phyloP scores from a whole-genome alignment of 2,329 filamentous ascomycete species.

The Cyphellophora europaea region DNA sequence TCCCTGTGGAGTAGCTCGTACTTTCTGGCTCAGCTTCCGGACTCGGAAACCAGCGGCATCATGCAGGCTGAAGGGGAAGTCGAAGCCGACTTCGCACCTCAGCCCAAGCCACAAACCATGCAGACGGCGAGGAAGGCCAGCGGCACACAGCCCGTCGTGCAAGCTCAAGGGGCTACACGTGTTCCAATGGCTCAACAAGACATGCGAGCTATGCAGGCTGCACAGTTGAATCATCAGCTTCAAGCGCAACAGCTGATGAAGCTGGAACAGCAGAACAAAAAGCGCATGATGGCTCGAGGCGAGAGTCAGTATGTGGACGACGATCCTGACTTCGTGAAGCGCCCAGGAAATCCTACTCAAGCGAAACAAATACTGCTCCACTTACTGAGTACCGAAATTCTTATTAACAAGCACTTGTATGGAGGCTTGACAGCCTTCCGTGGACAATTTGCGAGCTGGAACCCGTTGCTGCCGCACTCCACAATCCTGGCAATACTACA shows the following conservation, averaged over 20 bases:
- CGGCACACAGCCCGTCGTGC: too few species aligned
- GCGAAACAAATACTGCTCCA: conserved; percentile 51
- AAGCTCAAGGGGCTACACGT: not conserved
- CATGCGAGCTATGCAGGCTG: not conserved
- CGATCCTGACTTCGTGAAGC: not conserved
- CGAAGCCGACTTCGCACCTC: not conserved
- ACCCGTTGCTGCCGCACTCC: conserved; percentile 48
- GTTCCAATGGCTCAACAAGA: not conserved
- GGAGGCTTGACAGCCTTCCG: conserved; percentile 39
- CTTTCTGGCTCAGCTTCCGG: conserved; percentile 49
- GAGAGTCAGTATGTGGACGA: not conserved
- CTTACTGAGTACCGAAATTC: conserved; percentile 45
- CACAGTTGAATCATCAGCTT: not conserved
- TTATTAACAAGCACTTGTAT: conserved; percentile 30
- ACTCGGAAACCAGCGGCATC: conserved; percentile 2
- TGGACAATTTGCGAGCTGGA: conserved; percentile 51
- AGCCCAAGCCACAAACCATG: conserved; percentile 14
- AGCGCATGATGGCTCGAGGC: conserved; percentile 26
- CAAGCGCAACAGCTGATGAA: not conserved
- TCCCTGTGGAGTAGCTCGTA: conserved; percentile 34
- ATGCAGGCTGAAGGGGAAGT: not conserved
- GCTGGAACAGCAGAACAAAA: not conserved
- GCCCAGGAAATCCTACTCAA: conserved; percentile 32
- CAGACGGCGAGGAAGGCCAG: conserved; percentile 26
- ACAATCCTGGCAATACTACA: conserved; percentile 49